These are phyloP conservation scores for Heliamphora exappendiculata DNA, from an alignment of 148 eudicot species.

Conservation along the genomic window DNA sequence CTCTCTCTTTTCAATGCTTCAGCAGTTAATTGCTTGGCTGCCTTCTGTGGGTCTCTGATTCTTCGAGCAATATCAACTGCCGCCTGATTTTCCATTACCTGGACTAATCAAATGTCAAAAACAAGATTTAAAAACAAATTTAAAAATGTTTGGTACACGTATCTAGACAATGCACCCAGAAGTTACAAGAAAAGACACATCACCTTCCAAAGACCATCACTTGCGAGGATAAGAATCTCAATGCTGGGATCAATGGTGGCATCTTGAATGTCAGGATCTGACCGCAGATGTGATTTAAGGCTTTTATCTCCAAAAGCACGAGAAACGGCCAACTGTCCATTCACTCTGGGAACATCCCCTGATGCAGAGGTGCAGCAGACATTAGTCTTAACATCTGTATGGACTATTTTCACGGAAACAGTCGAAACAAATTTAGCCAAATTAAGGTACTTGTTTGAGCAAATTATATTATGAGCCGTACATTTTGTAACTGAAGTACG, in stretches of 20 bases:
- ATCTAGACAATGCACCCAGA: not conserved
- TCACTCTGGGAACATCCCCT: slow-evolving; percentile 74
- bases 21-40: slow-evolving; percentile 54
- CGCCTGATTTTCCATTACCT: slow-evolving; percentile 75
- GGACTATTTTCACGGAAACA: not conserved
- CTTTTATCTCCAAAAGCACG: slow-evolving; percentile 79
- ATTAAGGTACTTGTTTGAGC: not conserved
- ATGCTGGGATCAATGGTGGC: slow-evolving; percentile 20
- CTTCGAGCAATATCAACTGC: slow-evolving; percentile 61
- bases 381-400: not conserved
- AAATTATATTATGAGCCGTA: not conserved
- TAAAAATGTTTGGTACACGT: no score
- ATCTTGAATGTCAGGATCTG: slow-evolving; percentile 56
- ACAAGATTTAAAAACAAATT: not conserved
- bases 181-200: not conserved
- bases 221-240: slow-evolving; percentile 59
- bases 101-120: not conserved
- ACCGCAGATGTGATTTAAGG: slow-evolving; percentile 56
- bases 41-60: slow-evolving; percentile 59
- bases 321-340: slow-evolving; percentile 74
- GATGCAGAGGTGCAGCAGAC: slow-evolving; percentile 9
- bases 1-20: slow-evolving; percentile 60
- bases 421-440: not conserved
- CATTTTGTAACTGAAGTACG: not conserved
- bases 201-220: slow-evolving; percentile 86